phyloP scores from a whole-genome alignment of 2,329 filamentous ascomycete species.

The Verticillium dahliae region DNA sequence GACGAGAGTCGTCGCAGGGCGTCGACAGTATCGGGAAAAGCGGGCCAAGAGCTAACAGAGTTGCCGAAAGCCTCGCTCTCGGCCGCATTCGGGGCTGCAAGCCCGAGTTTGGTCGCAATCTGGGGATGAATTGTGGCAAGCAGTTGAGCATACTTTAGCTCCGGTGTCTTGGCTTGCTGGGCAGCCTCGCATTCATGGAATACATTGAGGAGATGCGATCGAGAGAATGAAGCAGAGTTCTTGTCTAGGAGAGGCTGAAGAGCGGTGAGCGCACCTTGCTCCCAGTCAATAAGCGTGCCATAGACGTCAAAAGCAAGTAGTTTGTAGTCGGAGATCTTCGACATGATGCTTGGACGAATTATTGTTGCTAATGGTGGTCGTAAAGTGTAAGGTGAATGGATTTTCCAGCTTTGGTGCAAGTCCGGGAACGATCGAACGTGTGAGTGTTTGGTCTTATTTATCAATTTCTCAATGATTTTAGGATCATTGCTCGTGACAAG shows the following conservation, averaged over 20 bases:
- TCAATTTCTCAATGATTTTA: neutral
- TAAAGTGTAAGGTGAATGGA: neutral
- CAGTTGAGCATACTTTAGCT: conserved; percentile 52
- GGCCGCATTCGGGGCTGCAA: conserved; percentile 25
- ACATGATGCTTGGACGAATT: conserved; percentile 1
- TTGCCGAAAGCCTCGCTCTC: conserved; percentile 43
- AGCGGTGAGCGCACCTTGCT: conserved; percentile 52
- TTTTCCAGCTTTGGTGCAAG: neutral
- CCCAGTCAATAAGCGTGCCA: conserved; percentile 77
- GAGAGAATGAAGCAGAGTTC: conserved; percentile 10
- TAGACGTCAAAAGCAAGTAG: conserved; percentile 71
- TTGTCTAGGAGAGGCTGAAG: conserved; percentile 42
- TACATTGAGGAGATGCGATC: conserved; percentile 30
- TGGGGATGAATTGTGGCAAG: conserved; percentile 41
- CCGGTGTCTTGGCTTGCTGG: conserved; percentile 50
- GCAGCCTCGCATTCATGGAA: conserved; percentile 35
- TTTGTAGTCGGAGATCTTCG: conserved; percentile 19
- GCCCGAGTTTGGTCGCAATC: conserved; percentile 35
- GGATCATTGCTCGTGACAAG: neutral
- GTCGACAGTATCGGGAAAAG: conserved; percentile 52
- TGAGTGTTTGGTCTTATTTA: neutral
- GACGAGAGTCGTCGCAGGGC: conserved; percentile 43
- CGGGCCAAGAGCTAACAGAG: conserved; percentile 46
- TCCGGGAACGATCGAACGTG: no score
- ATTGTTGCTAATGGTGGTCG: no score